These are phyloP conservation scores for Lichtheimia corymbifera DNA, from an alignment of 371 early-diverging fungal species.

Conservation along the genomic window DNA sequence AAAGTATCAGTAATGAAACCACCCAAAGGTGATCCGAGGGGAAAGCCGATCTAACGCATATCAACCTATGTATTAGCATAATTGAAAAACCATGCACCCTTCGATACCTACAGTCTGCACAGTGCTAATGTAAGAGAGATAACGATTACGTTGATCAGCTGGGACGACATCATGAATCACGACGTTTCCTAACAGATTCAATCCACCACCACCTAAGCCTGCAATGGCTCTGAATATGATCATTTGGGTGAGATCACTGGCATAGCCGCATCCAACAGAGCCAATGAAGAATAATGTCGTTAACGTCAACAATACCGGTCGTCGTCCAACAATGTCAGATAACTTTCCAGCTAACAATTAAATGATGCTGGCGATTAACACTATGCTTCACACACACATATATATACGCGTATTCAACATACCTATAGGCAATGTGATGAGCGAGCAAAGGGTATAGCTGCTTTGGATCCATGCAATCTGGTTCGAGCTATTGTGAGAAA, in stretches of 20 bases:
- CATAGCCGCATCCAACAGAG: conserved; percentile 57
- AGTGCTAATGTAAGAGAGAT: conserved; percentile 27
- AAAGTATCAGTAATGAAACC: conserved; percentile 54
- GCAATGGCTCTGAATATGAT: conserved; percentile 76
- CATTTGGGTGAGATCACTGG: conserved; percentile 58
- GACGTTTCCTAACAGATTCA: conserved; percentile 38
- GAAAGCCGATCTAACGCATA: conserved; percentile 23
- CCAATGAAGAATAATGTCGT: conserved; percentile 57
- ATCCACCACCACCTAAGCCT: conserved; percentile 78
- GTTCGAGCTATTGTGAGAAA: no score
- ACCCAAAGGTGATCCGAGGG: conserved; percentile 45
- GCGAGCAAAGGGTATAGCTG: conserved; percentile 3
- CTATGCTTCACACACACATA: background rate
- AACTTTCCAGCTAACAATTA: conserved; percentile 42
- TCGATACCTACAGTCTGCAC: conserved; percentile 23
- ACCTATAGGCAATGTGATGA: conserved; percentile 42
- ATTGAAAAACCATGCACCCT: background rate
- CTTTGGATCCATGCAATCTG: conserved; percentile 5
- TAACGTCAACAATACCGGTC: conserved; percentile 51
- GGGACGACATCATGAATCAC: conserved; percentile 44
- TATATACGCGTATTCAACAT: conserved; percentile 11
- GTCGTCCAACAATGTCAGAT: conserved; percentile 72
- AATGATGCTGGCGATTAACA: background rate
- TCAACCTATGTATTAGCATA: background rate
- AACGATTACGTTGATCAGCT: conserved; percentile 42